Percentiles rank a stretch among this genome's conserved stretches.
Evolutionary conservation across 2,329 filamentous ascomycete genomes (phyloP).

Genomic region (Phialocephala sp.): DNA sequence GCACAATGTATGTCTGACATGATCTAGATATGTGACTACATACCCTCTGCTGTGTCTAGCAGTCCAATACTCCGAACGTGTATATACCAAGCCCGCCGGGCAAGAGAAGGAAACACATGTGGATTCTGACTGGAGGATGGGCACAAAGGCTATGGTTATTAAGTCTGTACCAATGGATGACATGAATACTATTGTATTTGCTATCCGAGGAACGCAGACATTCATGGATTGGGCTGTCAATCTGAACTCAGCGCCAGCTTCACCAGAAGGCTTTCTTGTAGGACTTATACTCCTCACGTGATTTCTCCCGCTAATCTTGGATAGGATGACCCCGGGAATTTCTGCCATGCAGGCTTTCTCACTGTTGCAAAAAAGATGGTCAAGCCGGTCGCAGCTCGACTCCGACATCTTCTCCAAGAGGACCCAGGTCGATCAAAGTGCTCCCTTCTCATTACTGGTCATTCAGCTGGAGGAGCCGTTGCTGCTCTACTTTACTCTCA

Average conservation of each 20-base stretch:
- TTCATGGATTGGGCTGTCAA: slow-evolving; percentile 91
- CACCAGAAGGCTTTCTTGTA: slow-evolving; percentile 70
- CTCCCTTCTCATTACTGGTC: slow-evolving; percentile 82
- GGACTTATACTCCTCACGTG: slow-evolving; percentile 31
- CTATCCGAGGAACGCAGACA: slow-evolving; percentile 79
- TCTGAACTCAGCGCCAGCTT: slow-evolving; percentile 69
- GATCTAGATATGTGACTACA: slow-evolving; percentile 68
- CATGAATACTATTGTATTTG: slow-evolving; percentile 80
- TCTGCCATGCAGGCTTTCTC: slow-evolving; percentile 82
- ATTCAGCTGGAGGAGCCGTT: slow-evolving; percentile 85
- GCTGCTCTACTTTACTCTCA: slow-evolving; percentile 81
- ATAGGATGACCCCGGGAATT: slow-evolving; percentile 74
- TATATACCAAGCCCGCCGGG: slow-evolving; percentile 69
- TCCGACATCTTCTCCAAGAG: slow-evolving; percentile 73
- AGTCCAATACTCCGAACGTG: slow-evolving; percentile 76
- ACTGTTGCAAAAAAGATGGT: slow-evolving; percentile 78
- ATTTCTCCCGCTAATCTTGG: slow-evolving; percentile 16
- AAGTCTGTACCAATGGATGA: slow-evolving; percentile 81
- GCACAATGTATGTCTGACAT: slow-evolving; percentile 11
- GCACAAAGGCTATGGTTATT: slow-evolving; percentile 86
- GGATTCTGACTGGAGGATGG: slow-evolving; percentile 71
- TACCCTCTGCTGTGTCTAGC: slow-evolving; percentile 81
- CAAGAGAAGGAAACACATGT: slow-evolving; percentile 72
- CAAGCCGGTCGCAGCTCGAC: slow-evolving; percentile 70
- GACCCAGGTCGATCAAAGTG: slow-evolving; percentile 69